Evolutionary conservation across 208 protist genomes (phyloP).

Genomic region (Leishmania major): DNA sequence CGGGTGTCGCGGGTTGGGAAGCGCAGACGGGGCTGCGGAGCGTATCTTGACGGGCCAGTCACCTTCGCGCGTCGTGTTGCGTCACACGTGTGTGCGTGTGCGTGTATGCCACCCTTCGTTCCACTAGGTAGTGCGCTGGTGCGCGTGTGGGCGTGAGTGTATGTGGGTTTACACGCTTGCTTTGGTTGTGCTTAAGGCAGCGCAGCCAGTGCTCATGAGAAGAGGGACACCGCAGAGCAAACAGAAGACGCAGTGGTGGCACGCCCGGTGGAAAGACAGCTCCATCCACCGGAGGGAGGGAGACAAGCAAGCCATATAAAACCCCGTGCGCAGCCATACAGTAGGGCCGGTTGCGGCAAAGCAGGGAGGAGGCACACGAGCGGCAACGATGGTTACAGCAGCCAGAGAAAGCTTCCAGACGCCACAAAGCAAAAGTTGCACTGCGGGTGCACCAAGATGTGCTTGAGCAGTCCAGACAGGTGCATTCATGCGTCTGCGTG

Average conservation of each 20-base stretch:
- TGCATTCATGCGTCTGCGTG: background rate
- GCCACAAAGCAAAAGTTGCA: background rate
- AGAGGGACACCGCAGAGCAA: background rate
- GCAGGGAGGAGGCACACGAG: background rate
- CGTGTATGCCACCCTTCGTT: background rate
- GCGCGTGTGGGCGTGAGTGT: background rate
- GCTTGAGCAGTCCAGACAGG: background rate
- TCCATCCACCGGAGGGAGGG: background rate
- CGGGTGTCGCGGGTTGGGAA: background rate
- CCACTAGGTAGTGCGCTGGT: background rate
- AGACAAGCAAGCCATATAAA: background rate
- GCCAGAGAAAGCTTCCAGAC: background rate
- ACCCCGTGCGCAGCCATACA: background rate
- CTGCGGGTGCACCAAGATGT: background rate
- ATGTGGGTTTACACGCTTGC: background rate
- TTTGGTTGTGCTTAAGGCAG: conserved; percentile 4
- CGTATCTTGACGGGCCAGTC: too few species aligned
- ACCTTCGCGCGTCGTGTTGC: background rate
- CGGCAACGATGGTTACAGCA: conserved; percentile 1
- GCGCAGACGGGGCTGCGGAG: background rate
- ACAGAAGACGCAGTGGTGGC: background rate
- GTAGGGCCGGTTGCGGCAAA: background rate
- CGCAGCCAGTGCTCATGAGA: background rate
- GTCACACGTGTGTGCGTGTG: background rate
- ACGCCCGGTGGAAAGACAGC: background rate